These are phyloP conservation scores for Sporothrix pallida DNA, from an alignment of 2,329 filamentous ascomycete species.

Conservation along the genomic window DNA sequence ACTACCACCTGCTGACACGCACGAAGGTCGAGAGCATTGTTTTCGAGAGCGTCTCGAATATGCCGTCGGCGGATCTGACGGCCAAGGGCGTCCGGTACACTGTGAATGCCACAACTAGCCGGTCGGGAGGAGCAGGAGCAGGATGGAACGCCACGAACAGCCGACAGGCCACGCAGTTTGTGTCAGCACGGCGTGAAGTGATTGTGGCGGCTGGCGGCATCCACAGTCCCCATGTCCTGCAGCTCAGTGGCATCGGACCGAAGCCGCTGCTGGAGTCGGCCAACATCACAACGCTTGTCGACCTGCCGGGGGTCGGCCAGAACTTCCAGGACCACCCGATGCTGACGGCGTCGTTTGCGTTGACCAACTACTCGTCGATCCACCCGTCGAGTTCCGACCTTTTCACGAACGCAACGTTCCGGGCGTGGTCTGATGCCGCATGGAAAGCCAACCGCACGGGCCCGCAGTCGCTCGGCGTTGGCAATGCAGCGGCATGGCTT, in stretches of 20 bases:
- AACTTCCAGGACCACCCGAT: constrained; percentile 57
- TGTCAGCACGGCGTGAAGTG: constrained; percentile 49
- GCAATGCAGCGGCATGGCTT: constrained; percentile 44
- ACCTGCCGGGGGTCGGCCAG: constrained; percentile 55
- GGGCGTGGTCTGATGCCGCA: constrained; percentile 39
- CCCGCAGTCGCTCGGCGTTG: constrained; percentile 42
- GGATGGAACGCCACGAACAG: constrained; percentile 24
- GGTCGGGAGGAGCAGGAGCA: neutral
- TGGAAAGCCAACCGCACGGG: constrained; percentile 42
- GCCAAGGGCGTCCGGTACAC: constrained; percentile 43
- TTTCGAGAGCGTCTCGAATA: constrained; percentile 37
- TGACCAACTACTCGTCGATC: constrained; percentile 35
- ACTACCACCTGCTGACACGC: constrained; percentile 44
- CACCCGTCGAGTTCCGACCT: constrained; percentile 39
- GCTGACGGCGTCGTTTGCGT: constrained; percentile 40
- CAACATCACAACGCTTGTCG: constrained; percentile 50
- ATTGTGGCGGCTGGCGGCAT: constrained; percentile 53
- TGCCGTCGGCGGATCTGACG: constrained; percentile 24
- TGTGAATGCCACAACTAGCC: constrained; percentile 23
- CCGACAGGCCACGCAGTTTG: constrained; percentile 26
- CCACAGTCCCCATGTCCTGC: constrained; percentile 48
- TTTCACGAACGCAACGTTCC: constrained; percentile 41
- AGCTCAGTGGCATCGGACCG: constrained; percentile 49
- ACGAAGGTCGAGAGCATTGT: constrained; percentile 44
- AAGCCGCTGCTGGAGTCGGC: constrained; percentile 51